Conservation (phyloP, 345 rosid genomes). For the Mercurialis annua region DNA sequence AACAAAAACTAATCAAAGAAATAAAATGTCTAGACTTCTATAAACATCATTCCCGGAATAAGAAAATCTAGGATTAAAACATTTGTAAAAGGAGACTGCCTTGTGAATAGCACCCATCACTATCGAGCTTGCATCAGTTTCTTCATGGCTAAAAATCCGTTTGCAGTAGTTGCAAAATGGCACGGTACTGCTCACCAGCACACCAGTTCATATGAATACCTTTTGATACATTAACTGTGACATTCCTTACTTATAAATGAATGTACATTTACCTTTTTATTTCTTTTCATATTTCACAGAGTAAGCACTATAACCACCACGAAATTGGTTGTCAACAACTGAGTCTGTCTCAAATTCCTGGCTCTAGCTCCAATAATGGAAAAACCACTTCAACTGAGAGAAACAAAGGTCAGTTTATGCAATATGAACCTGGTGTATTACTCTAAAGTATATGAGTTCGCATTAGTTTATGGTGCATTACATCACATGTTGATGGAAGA, state of each 20-base stretch:
- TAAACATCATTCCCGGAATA: too few species aligned
- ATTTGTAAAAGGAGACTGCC: constrained; percentile 95
- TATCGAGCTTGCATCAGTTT: too few species aligned
- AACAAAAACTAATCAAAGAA: too few species aligned
- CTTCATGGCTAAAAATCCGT: too few species aligned
- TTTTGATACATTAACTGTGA: too few species aligned
- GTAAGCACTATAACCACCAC: constrained; percentile 73
- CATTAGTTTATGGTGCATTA: too few species aligned
- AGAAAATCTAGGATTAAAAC: too few species aligned
- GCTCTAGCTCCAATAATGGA: constrained; percentile 24
- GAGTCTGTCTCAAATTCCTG: constrained; percentile 32
- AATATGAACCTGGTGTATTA: neutral
- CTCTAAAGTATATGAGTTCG: neutral
- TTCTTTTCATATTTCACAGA: constrained; percentile 32
- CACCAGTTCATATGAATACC: constrained; percentile 53
- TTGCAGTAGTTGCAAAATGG: constrained; percentile 68
- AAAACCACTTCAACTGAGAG: constrained; percentile 30
- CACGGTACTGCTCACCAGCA: constrained; percentile 69
- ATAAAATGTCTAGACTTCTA: too few species aligned
- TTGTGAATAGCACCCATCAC: too few species aligned
- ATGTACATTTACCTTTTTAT: neutral
- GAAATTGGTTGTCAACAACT: constrained; percentile 53
- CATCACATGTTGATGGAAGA: neutral
- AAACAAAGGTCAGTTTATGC: constrained; percentile 43
- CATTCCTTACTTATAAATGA: too few species aligned